These are phyloP conservation scores for Picea engelmannii DNA, from an alignment of 83 land plant genomes.

Conservation along the genomic window DNA sequence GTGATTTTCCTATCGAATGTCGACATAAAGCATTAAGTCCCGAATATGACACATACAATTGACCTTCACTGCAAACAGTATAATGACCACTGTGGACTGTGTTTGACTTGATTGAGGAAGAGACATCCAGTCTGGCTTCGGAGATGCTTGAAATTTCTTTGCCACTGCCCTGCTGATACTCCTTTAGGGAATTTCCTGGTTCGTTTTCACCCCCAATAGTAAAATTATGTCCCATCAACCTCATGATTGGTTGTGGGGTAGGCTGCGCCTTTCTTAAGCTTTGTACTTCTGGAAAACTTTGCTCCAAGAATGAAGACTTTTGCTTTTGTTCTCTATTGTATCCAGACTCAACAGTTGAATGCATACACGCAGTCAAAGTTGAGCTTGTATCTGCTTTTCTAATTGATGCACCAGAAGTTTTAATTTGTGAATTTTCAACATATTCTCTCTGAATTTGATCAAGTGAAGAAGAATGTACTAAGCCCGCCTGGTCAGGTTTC, in stretches of 20 bases:
- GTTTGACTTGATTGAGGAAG: neutral
- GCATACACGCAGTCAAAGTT: neutral
- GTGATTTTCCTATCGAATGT: neutral
- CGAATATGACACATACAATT: neutral
- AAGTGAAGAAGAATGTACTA: neutral
- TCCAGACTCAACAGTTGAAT: neutral
- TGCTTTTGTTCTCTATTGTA: neutral
- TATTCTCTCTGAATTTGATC: neutral
- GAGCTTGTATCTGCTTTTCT: neutral
- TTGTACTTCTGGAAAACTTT: neutral
- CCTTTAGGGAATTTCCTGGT: neutral
- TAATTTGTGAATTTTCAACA: neutral
- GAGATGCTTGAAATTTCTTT: neutral
- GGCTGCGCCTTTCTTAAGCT: neutral
- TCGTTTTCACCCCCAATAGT: conserved; percentile 3
- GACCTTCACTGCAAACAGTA: neutral
- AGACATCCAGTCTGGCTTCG: neutral
- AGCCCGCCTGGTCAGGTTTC: neutral
- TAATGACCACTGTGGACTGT: neutral
- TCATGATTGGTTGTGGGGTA: neutral
- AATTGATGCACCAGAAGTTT: neutral
- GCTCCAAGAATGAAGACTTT: neutral
- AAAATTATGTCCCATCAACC: conserved; percentile 8
- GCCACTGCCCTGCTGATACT: neutral
- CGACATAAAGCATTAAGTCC: neutral